phyloP scores from a whole-genome alignment of 345 rosid species.

The Eucalyptus sideroxylon region DNA sequence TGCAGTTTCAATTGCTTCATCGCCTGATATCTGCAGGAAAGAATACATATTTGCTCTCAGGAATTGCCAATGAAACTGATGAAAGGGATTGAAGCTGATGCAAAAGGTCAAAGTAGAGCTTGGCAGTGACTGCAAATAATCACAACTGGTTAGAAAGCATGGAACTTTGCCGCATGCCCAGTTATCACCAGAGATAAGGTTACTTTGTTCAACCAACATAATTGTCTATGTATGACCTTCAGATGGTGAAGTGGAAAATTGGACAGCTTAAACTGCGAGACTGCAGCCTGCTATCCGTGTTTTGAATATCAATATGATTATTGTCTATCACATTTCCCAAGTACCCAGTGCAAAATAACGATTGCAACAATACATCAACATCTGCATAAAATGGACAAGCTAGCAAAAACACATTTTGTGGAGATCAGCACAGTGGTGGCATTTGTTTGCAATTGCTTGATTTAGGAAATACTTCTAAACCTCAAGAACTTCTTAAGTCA shows the following conservation, averaged over 20 bases:
- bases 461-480: not conserved
- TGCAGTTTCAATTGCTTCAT: slow-evolving; percentile 78
- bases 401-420: not conserved
- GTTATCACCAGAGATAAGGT: not conserved
- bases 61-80: not conserved
- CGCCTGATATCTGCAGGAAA: slow-evolving; percentile 43
- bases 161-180: not conserved
- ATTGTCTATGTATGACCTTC: not conserved
- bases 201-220: not conserved
- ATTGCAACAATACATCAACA: not conserved
- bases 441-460: not conserved
- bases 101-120: not conserved
- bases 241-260: not conserved
- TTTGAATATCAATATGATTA: not conserved
- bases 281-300: not conserved
- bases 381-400: not conserved
- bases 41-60: not conserved
- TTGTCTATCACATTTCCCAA: not conserved
- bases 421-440: not conserved
- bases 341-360: not conserved
- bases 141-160: not conserved
- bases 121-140: not conserved
- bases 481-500: not conserved
- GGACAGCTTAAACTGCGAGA: not conserved
- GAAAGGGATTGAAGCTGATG: not conserved